These are phyloP conservation scores for Malus hybrid DNA, from an alignment of 331 rosid species.

Conservation along the genomic window DNA sequence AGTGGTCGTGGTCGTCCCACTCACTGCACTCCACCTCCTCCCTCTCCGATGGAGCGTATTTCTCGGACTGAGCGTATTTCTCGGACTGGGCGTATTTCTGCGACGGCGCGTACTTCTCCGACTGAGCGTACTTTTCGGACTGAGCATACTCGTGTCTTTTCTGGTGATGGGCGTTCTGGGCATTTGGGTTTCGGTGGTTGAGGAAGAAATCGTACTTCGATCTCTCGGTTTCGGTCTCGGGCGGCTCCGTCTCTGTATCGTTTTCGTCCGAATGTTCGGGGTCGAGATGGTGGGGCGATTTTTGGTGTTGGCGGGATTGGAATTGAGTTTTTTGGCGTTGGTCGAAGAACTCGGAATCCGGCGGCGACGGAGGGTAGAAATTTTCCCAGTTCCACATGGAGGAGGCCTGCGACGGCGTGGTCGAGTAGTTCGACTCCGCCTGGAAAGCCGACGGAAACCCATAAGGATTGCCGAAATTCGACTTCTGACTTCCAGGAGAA, in stretches of 20 bases:
- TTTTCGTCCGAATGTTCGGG: slow-evolving; percentile 1
- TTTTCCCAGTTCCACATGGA: slow-evolving; percentile 97
- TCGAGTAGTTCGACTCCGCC: slow-evolving; percentile 66
- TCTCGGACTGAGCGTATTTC: slow-evolving; percentile 25
- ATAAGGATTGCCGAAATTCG: slow-evolving; percentile 30
- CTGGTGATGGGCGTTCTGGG: slow-evolving; percentile 8
- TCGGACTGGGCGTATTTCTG: slow-evolving; percentile 18
- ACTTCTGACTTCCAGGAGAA: slow-evolving; percentile 50
- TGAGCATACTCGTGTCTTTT: slow-evolving; percentile 24
- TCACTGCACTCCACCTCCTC: slow-evolving; percentile 97
- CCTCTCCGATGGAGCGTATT: slow-evolving; percentile 39
- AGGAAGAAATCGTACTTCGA: slow-evolving; percentile 68
- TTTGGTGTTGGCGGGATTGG: slow-evolving; percentile 10
- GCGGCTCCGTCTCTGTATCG: slow-evolving; percentile 2
- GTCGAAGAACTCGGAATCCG: slow-evolving; percentile 63
- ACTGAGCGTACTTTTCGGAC: not conserved
- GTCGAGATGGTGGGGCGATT: not conserved
- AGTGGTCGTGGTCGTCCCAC: slow-evolving; percentile 72
- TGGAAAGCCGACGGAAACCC: slow-evolving; percentile 59
- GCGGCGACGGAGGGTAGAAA: slow-evolving; percentile 92
- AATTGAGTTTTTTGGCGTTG: slow-evolving; percentile 1
- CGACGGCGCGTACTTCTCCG: not conserved
- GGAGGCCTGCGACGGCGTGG: slow-evolving; percentile 89
- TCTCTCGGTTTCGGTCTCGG: slow-evolving; percentile 40
- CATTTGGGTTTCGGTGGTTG: slow-evolving; percentile 9